Base-by-base conservation (phyloP, 2,329 filamentous ascomycete genomes). In the Thielaviopsis euricoi region DNA sequence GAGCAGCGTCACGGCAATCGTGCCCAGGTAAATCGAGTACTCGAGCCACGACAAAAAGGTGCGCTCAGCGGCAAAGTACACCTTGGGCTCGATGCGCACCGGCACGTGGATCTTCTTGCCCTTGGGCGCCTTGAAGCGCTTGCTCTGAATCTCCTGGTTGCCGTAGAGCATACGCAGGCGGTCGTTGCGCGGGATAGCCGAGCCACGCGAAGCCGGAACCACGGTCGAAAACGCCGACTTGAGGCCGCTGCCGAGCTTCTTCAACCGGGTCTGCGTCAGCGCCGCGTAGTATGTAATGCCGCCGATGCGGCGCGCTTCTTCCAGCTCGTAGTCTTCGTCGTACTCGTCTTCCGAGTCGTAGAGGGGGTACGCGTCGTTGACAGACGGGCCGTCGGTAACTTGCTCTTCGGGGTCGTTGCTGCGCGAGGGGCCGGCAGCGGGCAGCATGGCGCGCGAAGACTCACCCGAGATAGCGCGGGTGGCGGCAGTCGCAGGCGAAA, bases 1-100 rank as follows among this genome's bases (percentile, higher is more conserved):
- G 63, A 95, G 79, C 52, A 95, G 74, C 0, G 87, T 87, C 7
- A 86, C 85, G 13, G 89, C 88, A 64, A 95, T 91, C 26, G 86
- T 86, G 64, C 88, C 89, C 57, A 98, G 83, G 67, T 96, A 90
- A 66, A 97, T 95, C 54, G 87, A 91, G 71, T 95, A 97, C 71
- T 98, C 91, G 65, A 98, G 86, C 89, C 93, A 98, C 62, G 89
- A 87, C 59, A 98, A 78, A 72, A 96, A 98, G 0, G 93, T 98
- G 63, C 93, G 82, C 71, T 98, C 93, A 0, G 89, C 90, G 22
- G 93, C 93, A 68, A 98, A 95, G 70, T 89, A 95, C 55, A 98
- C 93, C 73, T 98, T 98, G 37, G 93, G 93, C 71, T 98, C 93
- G 37, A 98, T 90, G 53, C 93, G 83, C 58, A 97, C 85, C 15